phyloP scores from a whole-genome alignment of 2,329 filamentous ascomycete species.

The Bertia moriformis region DNA sequence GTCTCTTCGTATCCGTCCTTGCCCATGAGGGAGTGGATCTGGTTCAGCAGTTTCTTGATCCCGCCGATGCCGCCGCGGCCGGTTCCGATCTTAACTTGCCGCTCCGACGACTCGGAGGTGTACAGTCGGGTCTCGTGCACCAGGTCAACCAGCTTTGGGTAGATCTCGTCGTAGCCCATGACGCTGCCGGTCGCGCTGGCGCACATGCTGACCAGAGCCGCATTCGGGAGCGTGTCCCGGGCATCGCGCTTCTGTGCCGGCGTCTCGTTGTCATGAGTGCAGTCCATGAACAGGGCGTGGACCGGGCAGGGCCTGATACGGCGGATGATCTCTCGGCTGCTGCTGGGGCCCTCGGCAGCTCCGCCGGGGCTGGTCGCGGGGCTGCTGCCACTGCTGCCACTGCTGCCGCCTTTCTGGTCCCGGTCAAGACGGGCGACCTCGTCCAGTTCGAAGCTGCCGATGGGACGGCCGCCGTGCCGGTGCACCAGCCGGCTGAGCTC shows the following conservation, averaged over 20 bases:
- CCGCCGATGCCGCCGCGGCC: slow-evolving; percentile 76
- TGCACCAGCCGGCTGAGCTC: slow-evolving; percentile 89
- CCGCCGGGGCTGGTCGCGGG: slow-evolving; percentile 9
- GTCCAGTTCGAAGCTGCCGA: slow-evolving; percentile 94
- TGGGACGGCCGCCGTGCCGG: slow-evolving; percentile 80
- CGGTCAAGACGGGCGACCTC: slow-evolving; percentile 55
- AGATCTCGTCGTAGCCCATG: slow-evolving; percentile 95
- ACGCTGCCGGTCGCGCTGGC: slow-evolving; percentile 87
- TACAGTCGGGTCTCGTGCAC: slow-evolving; percentile 81
- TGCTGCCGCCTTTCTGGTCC: slow-evolving; percentile 14
- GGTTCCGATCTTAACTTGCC: slow-evolving; percentile 46
- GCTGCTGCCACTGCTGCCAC: slow-evolving; percentile 13
- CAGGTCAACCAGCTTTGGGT: slow-evolving; percentile 81
- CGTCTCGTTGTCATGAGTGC: slow-evolving; percentile 95
- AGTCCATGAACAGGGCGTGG: slow-evolving; percentile 96
- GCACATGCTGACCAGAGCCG: slow-evolving; percentile 90
- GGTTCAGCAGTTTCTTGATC: slow-evolving; percentile 83
- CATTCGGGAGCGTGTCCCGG: slow-evolving; percentile 83
- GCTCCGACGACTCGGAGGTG: slow-evolving; percentile 57
- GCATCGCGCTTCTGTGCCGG: slow-evolving; percentile 91
- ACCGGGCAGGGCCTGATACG: slow-evolving; percentile 77
- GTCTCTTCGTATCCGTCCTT: slow-evolving; percentile 89
- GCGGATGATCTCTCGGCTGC: slow-evolving; percentile 52
- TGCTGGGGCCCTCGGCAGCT: slow-evolving; percentile 15
- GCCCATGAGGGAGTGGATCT: slow-evolving; percentile 91